Conservation (phyloP, 129 eudicot genomes). For the Flaveria sonorensis region DNA sequence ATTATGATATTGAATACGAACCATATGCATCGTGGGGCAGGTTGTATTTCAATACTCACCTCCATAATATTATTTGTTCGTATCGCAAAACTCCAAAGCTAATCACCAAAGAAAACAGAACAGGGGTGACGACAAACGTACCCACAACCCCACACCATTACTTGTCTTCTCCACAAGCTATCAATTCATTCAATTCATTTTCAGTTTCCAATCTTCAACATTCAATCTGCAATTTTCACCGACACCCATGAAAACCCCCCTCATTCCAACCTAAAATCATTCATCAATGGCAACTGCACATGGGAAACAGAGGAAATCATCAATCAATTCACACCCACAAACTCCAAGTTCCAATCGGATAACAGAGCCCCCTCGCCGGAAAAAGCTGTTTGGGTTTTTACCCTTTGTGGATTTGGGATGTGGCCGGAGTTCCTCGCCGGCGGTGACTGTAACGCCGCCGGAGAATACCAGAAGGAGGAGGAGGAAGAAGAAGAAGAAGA, state of each 20-base stretch:
- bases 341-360: conserved; percentile 8
- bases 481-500: conserved; percentile 29
- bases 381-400: conserved; percentile 35
- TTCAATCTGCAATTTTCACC: conserved; percentile 4
- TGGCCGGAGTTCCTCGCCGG: conserved; percentile 27
- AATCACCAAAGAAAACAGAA: conserved; percentile 40
- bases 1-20: conserved; percentile 1
- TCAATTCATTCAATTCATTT: background rate
- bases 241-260: conserved; percentile 15
- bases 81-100: conserved; percentile 33
- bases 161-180: conserved; percentile 21
- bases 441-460: conserved; percentile 21
- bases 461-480: conserved; percentile 19
- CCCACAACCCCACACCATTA: conserved; percentile 32
- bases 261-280: background rate
- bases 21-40: conserved; percentile 32
- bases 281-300: conserved; percentile 27
- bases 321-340: too few relatives aligned
- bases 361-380: conserved; percentile 22
- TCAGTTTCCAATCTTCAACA: background rate
- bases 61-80: conserved; percentile 14
- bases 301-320: conserved; percentile 15
- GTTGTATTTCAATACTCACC: conserved; percentile 24
- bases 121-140: conserved; percentile 41
- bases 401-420: conserved; percentile 35